phyloP scores from a whole-genome alignment of 164 flowering plant genomes.

The Amborella trichopoda region DNA sequence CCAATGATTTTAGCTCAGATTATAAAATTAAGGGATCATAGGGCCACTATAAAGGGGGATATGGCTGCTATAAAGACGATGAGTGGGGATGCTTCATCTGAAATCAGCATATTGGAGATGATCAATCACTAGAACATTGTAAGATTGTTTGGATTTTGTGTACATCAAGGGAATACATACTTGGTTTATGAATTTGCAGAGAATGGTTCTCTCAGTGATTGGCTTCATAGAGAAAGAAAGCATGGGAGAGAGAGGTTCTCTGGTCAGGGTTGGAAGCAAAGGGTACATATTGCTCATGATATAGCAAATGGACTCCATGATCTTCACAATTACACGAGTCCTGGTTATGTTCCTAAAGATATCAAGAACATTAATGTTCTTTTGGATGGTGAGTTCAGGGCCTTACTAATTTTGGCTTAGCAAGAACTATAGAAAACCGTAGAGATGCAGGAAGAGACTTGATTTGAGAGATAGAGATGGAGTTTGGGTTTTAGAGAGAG shows the following conservation, averaged over 20 bases:
- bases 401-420: slow-evolving; percentile 46
- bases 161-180: slow-evolving; percentile 38
- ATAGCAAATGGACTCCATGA: slow-evolving; percentile 56
- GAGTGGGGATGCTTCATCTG: slow-evolving; percentile 50
- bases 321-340: slow-evolving; percentile 47
- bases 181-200: slow-evolving; percentile 66
- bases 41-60: slow-evolving; percentile 42
- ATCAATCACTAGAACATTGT: slow-evolving; percentile 50
- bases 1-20: slow-evolving; percentile 29
- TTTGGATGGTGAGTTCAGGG: slow-evolving; percentile 34
- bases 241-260: not conserved
- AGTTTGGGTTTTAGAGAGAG: too few species aligned
- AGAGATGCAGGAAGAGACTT: too few species aligned
- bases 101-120: slow-evolving; percentile 41
- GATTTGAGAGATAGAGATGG: too few species aligned
- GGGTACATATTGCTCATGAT: slow-evolving; percentile 56
- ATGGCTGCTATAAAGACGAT: slow-evolving; percentile 49
- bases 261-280: slow-evolving; percentile 37
- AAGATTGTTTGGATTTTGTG: slow-evolving; percentile 55
- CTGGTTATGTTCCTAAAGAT: slow-evolving; percentile 52
- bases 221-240: slow-evolving; percentile 26
- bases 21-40: slow-evolving; percentile 37
- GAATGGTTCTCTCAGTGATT: slow-evolving; percentile 37
- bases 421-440: slow-evolving; percentile 19
- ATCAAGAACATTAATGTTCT: slow-evolving; percentile 53